Evolutionary conservation across 75 land plant genomes (phyloP).

Genomic region (Selaginella tamariscina): DNA sequence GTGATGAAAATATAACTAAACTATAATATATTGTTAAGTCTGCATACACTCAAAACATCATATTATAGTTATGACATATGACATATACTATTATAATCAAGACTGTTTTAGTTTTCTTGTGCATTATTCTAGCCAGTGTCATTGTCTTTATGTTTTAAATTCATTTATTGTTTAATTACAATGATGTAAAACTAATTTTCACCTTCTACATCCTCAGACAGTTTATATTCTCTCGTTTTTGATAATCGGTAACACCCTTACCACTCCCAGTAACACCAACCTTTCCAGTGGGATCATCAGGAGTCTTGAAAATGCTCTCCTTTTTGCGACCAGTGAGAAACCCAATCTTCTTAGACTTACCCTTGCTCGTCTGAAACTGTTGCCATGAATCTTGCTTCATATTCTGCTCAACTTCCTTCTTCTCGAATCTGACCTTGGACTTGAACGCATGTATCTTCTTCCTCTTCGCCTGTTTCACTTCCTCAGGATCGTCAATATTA

Average conservation of each 20-base stretch:
- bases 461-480: constrained; percentile 86
- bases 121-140: no score
- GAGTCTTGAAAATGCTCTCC: constrained; percentile 98
- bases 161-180: no score
- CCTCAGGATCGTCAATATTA: constrained; percentile 84
- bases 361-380: constrained; percentile 89
- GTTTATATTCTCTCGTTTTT: constrained; percentile 97
- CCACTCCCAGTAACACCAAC: constrained; percentile 99
- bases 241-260: constrained; percentile 93
- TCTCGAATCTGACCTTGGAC: constrained; percentile 73
- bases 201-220: no score
- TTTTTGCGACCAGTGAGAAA: constrained; percentile 90
- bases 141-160: no score
- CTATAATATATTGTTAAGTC: no score
- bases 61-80: no score
- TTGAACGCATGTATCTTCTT: constrained; percentile 99
- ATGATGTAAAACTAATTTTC: no score
- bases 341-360: constrained; percentile 83
- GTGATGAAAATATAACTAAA: no score
- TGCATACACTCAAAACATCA: no score
- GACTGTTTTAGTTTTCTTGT: no score
- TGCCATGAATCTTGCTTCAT: constrained; percentile 99
- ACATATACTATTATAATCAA: no score
- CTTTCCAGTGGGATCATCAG: constrained; percentile 92
- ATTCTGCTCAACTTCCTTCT: constrained; percentile 79